A percentile compares a stretch with the other conserved stretches of the same genome.
Evolutionary conservation across 805 yeast species (phyloP).

Genomic region (Teunomyces tritomae): DNA sequence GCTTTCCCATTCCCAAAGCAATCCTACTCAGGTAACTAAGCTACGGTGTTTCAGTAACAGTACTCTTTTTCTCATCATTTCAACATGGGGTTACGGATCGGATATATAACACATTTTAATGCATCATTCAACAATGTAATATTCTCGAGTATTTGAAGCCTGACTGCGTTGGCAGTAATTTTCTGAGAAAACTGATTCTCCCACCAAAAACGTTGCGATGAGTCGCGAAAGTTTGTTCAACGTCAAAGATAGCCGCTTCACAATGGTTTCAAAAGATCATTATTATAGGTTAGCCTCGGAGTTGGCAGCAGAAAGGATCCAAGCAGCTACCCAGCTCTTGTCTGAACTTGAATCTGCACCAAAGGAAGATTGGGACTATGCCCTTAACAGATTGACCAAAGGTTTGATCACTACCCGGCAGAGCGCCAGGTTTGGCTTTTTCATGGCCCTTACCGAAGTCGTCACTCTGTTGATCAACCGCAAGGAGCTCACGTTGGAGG

Average conservation of each 20-base stretch:
- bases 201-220: conserved; percentile 9
- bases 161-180: not conserved
- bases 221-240: conserved; percentile 1
- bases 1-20: conserved; percentile 82
- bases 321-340: conserved; percentile 66
- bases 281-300: conserved; percentile 80
- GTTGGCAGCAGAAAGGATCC: conserved; percentile 64
- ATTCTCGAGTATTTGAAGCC: not conserved
- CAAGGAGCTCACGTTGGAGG: conserved; percentile 28
- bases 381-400: conserved; percentile 69
- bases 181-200: not conserved
- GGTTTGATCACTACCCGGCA: conserved; percentile 83
- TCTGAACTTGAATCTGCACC: conserved; percentile 50
- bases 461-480: conserved; percentile 30
- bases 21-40: conserved; percentile 32
- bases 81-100: conserved; percentile 3
- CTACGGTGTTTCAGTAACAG: too few relatives aligned
- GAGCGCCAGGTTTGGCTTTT: conserved; percentile 82
- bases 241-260: conserved; percentile 10
- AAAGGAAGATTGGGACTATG: conserved; percentile 74
- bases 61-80: conserved; percentile 8
- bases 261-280: conserved; percentile 67
- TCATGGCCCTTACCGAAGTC: conserved; percentile 80
- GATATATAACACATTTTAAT: conserved; percentile 1
- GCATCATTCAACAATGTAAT: conserved; percentile 7